A percentile compares a stretch with the other conserved stretches of the same genome.
phyloP scores from a whole-genome alignment of 768 basidiomycete genomes.

The Grammothele lineata region DNA sequence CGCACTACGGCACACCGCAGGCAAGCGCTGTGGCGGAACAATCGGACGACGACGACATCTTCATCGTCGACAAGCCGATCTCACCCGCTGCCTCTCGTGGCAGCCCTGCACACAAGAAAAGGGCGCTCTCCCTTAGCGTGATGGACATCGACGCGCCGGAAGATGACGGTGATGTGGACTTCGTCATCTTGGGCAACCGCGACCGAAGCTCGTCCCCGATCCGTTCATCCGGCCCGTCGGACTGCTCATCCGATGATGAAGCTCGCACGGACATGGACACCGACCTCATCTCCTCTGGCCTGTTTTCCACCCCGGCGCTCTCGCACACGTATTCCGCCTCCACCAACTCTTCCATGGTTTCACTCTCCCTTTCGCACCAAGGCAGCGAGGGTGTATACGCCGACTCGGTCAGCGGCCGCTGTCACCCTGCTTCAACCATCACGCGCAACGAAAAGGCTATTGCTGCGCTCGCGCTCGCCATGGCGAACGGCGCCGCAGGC shows the following conservation, averaged over 20 bases:
- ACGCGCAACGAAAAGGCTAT: slow-evolving; percentile 56
- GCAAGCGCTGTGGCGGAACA: slow-evolving; percentile 11
- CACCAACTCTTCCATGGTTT: slow-evolving; percentile 36
- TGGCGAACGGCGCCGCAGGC: slow-evolving; percentile 62
- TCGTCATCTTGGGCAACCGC: slow-evolving; percentile 11
- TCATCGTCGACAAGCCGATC: slow-evolving; percentile 45
- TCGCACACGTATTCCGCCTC: slow-evolving; percentile 35
- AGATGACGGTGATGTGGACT: slow-evolving; percentile 7
- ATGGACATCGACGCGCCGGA: slow-evolving; percentile 35
- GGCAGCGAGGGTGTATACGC: background rate
- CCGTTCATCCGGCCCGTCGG: slow-evolving; percentile 25
- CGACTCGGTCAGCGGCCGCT: background rate
- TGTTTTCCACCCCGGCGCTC: slow-evolving; percentile 29
- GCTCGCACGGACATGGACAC: slow-evolving; percentile 16
- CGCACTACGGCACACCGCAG: slow-evolving; percentile 13
- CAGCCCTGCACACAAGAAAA: slow-evolving; percentile 30
- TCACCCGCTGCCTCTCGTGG: slow-evolving; percentile 9
- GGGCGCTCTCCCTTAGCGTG: slow-evolving; percentile 41
- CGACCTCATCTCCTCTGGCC: slow-evolving; percentile 11
- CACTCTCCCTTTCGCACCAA: slow-evolving; percentile 27
- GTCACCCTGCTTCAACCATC: slow-evolving; percentile 20
- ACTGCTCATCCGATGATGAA: slow-evolving; percentile 34
- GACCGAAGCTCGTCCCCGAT: slow-evolving; percentile 31
- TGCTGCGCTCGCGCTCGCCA: slow-evolving; percentile 52
- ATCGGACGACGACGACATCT: slow-evolving; percentile 46